Conservation (phyloP, 108 stramenopile species). For the Cyclotella distinguenda region DNA sequence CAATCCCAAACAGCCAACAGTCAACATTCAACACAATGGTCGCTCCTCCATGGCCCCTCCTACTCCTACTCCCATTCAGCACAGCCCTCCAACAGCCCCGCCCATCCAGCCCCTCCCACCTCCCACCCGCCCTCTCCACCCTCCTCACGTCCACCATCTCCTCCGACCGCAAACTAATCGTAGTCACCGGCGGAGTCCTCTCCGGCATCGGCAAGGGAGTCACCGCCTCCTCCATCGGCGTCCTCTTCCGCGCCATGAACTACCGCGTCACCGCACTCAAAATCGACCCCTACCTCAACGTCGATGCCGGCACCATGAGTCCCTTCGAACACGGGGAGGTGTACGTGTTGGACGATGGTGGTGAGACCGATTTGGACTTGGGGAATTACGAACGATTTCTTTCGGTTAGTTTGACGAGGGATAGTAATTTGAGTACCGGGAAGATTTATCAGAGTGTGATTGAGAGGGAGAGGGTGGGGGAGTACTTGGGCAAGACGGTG, state of each 20-base stretch:
- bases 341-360: slow-evolving; percentile 97
- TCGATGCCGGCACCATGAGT: slow-evolving; percentile 97
- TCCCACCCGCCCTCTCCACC: neutral
- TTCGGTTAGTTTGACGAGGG: slow-evolving; percentile 79
- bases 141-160: slow-evolving; percentile 3
- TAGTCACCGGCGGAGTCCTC: slow-evolving; percentile 98
- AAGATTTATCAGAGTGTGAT: slow-evolving; percentile 96
- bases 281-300: slow-evolving; percentile 98
- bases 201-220: slow-evolving; percentile 98
- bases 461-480: slow-evolving; percentile 91
- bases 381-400: slow-evolving; percentile 99
- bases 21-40: no score
- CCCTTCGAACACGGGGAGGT: slow-evolving; percentile 96
- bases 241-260: slow-evolving; percentile 91
- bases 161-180: slow-evolving; percentile 56
- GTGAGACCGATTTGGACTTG: slow-evolving; percentile 98
- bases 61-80: neutral
- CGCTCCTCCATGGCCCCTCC: neutral
- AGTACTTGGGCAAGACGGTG: slow-evolving; percentile 98
- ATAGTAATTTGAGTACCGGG: slow-evolving; percentile 97
- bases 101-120: neutral
- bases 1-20: no score
- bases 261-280: slow-evolving; percentile 94
- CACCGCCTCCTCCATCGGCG: slow-evolving; percentile 95
- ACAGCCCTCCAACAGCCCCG: neutral